These are phyloP conservation scores for Solanum stenotomum DNA, from an alignment of 257 asterid species.

Conservation along the genomic window DNA sequence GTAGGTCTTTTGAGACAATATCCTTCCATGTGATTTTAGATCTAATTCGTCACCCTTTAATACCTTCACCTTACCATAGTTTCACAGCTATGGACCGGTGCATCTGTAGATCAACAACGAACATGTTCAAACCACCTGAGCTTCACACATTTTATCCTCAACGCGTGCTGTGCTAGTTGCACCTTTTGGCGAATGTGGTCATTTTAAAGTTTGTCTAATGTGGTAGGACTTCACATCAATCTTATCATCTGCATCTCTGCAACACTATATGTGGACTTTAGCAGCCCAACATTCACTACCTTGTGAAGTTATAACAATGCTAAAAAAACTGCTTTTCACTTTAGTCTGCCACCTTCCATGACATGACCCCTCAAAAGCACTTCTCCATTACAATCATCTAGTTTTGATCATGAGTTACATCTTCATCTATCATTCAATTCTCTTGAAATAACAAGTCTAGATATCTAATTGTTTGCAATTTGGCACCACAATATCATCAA, in stretches of 20 bases:
- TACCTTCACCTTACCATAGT: neutral
- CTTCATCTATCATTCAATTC: neutral
- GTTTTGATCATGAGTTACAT: neutral
- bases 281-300: neutral
- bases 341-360: neutral
- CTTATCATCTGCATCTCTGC: neutral
- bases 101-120: neutral
- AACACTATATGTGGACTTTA: neutral
- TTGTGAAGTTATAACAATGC: neutral
- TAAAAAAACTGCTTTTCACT: neutral
- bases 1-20: neutral
- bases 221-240: neutral
- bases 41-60: neutral
- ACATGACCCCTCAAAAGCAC: neutral
- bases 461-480: neutral
- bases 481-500: neutral
- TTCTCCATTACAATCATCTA: neutral
- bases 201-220: neutral
- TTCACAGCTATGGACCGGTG: neutral
- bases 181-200: neutral
- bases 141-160: neutral
- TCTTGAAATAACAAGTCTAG: neutral
- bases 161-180: neutral
- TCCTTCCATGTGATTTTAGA: neutral
- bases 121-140: neutral